Evolutionary conservation across 108 stramenopile genomes (phyloP), one percentile per base, ranked within the genome.

Genomic region (Mayamaea pseudoterrestris): DNA sequence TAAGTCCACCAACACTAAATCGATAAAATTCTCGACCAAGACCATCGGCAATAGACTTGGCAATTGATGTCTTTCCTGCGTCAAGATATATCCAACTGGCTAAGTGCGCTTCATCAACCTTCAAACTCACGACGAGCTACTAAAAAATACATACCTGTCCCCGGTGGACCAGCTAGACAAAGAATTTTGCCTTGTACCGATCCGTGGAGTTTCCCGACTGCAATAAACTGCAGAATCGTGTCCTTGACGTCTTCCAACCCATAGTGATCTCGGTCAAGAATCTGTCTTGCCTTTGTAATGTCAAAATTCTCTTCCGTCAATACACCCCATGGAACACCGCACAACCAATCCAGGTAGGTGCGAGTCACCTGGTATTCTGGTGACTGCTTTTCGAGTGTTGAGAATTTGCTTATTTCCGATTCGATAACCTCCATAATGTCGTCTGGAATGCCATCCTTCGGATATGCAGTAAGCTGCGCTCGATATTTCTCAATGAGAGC

Each of bases 211-310:
- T 93, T 97, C 8, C 93, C 91, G 23, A 97, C 93, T 14, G 98
- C 98, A 47, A 99, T 96, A 59, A 97, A 96, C 60, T 96, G 86
- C 31, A 97, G 58, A 47, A 99, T 97, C 21, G 90, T 90, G 34
- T 95, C 85, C 60, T 95, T 97, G 46, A 96, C 92, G 60, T 95
- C 96, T 34, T 93, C 80, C 61, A 96, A 65, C 13, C 98, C 98
- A 66, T 93, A 96, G 65, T 99, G 98, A 49, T 95, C 94, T 7
- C 69, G 67, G 64, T 97, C 90, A 6, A 95, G 54, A 7, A 90
- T 59, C 27, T 58, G 47, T 43, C 74, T 58, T 8, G 93, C 93
- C 25, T 56, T 60, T 1, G 37, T 47, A 24, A 97, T 69, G 58
- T 95, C 93, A 59, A 95, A 93, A 31, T 80, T 93, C 37, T 97